Evolutionary conservation across 2,329 filamentous ascomycete genomes (phyloP).

Genomic region (Dothistroma septosporum): DNA sequence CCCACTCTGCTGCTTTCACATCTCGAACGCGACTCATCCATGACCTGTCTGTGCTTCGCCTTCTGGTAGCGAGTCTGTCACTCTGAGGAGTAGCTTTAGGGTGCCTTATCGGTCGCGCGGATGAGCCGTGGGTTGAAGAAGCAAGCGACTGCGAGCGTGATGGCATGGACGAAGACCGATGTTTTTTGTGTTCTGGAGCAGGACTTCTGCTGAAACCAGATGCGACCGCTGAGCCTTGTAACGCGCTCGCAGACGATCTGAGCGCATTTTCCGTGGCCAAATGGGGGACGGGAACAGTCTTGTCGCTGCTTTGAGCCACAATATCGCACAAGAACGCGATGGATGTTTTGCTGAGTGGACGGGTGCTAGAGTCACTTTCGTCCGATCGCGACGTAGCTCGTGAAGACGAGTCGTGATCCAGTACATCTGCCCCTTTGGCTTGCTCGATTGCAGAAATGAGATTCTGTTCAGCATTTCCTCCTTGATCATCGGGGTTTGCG

Average conservation of each 20-base stretch:
- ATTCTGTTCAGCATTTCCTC: neutral
- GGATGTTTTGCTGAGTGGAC: neutral
- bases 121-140: neutral
- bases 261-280: neutral
- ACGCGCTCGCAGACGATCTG: neutral
- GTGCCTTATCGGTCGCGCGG: neutral
- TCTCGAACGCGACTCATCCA: conserved; percentile 2
- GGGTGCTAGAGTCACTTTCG: neutral
- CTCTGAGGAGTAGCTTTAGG: neutral
- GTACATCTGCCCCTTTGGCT: neutral
- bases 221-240: neutral
- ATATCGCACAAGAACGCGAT: neutral
- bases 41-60: conserved; percentile 1
- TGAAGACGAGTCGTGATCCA: neutral
- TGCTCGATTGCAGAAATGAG: conserved; percentile 4
- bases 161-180: neutral
- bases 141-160: neutral
- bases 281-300: neutral
- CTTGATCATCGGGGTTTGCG: neutral
- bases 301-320: neutral
- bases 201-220: neutral
- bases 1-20: conserved; percentile 10
- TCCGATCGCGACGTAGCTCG: neutral
- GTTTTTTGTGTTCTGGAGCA: neutral
- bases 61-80: neutral